A percentile compares a stretch with the other conserved stretches of the same genome.
phyloP scores from a whole-genome alignment of 2,329 filamentous ascomycete species.

The Verticillium nubilum region DNA sequence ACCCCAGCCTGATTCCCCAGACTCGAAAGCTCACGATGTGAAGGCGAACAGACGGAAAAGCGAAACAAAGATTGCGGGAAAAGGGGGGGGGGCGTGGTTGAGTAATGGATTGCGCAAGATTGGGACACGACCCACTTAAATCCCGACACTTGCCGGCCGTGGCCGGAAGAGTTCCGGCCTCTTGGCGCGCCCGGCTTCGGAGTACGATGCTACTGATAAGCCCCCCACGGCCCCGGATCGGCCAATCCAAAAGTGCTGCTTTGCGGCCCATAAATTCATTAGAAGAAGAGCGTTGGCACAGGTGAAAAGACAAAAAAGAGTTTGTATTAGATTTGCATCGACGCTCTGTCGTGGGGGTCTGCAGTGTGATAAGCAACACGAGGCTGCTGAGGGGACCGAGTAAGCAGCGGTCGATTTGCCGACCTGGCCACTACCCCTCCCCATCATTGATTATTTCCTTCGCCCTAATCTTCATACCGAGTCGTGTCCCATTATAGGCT shows the following conservation, averaged over 20 bases:
- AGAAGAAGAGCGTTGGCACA: neutral
- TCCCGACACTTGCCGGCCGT: conserved; percentile 10
- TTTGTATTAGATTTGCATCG: neutral
- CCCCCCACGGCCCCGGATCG: neutral
- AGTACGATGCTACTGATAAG: neutral
- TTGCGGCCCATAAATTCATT: neutral
- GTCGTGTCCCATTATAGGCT: neutral
- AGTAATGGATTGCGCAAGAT: conserved; percentile 6
- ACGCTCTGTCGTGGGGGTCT: neutral
- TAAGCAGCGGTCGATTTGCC: neutral
- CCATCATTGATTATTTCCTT: neutral
- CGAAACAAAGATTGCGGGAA: neutral
- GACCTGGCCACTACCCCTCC: neutral
- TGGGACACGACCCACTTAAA: conserved; percentile 4
- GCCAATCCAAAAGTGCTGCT: neutral
- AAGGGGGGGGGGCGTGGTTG: conserved; percentile 5
- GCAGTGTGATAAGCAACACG: neutral
- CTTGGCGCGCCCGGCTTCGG: conserved; percentile 3
- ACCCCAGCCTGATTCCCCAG: neutral
- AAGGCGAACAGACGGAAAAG: neutral
- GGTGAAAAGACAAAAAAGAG: neutral
- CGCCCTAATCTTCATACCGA: neutral
- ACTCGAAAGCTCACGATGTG: neutral
- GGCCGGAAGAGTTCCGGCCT: conserved; percentile 13
- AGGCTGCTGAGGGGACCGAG: neutral